Base-by-base conservation (phyloP, 768 basidiomycete genomes). In the Saitozyma podzolica region DNA sequence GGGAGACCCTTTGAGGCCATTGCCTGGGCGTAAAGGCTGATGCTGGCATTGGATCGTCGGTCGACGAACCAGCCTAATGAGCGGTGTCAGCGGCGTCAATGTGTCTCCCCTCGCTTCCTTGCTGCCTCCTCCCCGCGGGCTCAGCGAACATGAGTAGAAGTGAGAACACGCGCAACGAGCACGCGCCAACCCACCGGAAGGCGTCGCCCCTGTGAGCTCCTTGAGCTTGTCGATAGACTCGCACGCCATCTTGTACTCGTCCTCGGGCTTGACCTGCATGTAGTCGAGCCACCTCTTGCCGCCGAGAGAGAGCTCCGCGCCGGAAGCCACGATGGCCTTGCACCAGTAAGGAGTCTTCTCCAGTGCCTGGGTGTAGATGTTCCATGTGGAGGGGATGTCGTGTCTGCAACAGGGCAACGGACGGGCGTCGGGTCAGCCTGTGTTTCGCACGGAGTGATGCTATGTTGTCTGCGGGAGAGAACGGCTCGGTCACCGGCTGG, bases 1-100 rank as follows among this genome's bases (percentile, higher is more conserved):
- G 73, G 65, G 9, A 69, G 61, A 0, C 49, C 37, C 7, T 62
- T 62, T 10, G 59, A 54, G 16, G 62, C 40, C 59, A 72, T 66
- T 0, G 58, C 64, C 0, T 43, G 50, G 39, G 66, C 47, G 54
- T 69, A 67, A 11, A 73, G 66, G 14, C 62, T 65, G 43, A 56
- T 59, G 0, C 66, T 56, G 41, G 65, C 19, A 51, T 65, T 67
- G 8, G 66, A 67, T 19, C 61, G 50, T 29, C 70, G 60, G 29
- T 63, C 68, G 45, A 67, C 56, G n/a, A 67, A 47, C 71, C 71
- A 73, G 19, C 65, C 71, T 69, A 5, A 29, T 29, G 29, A 51
- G 40, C n/a, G 5, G 29, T 29, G 29, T 29, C 29, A 29, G 29
- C 29, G 29, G 29, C 5, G 29, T 29, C 40, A 57, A 2, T 5